Evolutionary conservation across 1,284 basidiomycete genomes (phyloP), one percentile per base, ranked within the genome.

Genomic region (Ustilago hordei): DNA sequence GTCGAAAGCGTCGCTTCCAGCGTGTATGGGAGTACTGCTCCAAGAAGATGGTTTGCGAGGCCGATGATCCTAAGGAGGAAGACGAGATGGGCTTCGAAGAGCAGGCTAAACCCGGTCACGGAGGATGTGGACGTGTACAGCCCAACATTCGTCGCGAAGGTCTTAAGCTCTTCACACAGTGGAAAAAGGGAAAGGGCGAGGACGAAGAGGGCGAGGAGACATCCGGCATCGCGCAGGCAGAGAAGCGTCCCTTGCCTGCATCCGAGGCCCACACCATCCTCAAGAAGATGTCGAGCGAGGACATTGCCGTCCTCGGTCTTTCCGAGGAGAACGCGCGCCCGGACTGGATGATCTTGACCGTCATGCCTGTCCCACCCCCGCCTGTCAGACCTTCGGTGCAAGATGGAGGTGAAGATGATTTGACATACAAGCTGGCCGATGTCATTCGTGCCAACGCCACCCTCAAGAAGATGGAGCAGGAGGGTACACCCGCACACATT

Each of bases 341-440:
- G 3, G 95, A 98, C 84, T 99, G 97, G 97, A 99, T 99, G 97
- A 95, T 99, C 81, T 88, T 99, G 59, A 98, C 97, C 0, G 95
- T 98, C 35, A 90, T 99, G 84, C 97, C 97, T 41, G 96, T 99
- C 0, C 97, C 97, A 1, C 97, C 97, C 0, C 96, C 97, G 12
- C 95, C 97, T 12, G 97, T 99, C 58, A 93, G 97, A 55, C 97
- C 97, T 0, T 97, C 95, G 87, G 98, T 99, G 67, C 92, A 95
- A 23, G 96, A 99, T 82, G 96, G 95, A 63, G 95, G 94, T 81
- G 97, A 99, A 87, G 97, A 99, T 85, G 97, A 99, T 88, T 89
- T 99, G 89, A 99, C 97, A 0, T 98, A 98, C 89, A 99, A 99
- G 87, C 90, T 99, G 2, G 93, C 94, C 50, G 95, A 98, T 78